These are phyloP conservation scores for Calonectria fujianensis DNA, from an alignment of 2,329 filamentous ascomycete genomes.

Conservation along the genomic window DNA sequence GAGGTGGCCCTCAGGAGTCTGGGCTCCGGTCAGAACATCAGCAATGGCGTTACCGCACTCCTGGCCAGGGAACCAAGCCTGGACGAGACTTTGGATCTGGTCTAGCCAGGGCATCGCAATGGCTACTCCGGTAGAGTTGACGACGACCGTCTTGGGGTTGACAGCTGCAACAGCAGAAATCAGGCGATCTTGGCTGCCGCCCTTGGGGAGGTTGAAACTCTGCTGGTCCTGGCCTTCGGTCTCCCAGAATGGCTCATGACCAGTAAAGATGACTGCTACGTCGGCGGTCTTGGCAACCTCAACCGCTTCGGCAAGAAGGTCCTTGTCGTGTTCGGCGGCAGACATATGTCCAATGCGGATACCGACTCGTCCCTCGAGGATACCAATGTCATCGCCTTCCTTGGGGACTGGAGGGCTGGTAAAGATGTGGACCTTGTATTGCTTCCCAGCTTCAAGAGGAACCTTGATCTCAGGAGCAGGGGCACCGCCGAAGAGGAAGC, in stretches of 20 bases:
- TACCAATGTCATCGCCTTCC: constrained; percentile 54
- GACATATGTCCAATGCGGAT: constrained; percentile 59
- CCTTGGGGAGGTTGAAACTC: constrained; percentile 80
- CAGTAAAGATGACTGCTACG: constrained; percentile 73
- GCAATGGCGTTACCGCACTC: constrained; percentile 81
- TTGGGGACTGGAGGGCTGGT: constrained; percentile 55
- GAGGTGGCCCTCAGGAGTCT: constrained; percentile 79
- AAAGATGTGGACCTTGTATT: constrained; percentile 57
- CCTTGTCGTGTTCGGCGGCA: constrained; percentile 58
- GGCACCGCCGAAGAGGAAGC: constrained; percentile 58
- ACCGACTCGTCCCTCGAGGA: constrained; percentile 58
- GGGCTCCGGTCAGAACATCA: constrained; percentile 78
- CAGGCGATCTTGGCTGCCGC: constrained; percentile 75
- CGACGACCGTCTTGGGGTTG: constrained; percentile 76
- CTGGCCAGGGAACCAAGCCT: constrained; percentile 82
- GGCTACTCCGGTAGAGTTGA: constrained; percentile 80
- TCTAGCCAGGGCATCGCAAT: constrained; percentile 75
- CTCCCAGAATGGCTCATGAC: constrained; percentile 72
- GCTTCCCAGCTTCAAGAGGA: constrained; percentile 53
- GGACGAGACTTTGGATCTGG: constrained; percentile 75
- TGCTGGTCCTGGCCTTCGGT: constrained; percentile 80
- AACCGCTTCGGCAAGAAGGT: constrained; percentile 69
- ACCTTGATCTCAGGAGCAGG: constrained; percentile 57
- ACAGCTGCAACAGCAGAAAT: constrained; percentile 73
- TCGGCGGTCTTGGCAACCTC: constrained; percentile 75